Evolutionary conservation across 257 asterid species (phyloP).

Genomic region (Nicotiana benthamiana): DNA sequence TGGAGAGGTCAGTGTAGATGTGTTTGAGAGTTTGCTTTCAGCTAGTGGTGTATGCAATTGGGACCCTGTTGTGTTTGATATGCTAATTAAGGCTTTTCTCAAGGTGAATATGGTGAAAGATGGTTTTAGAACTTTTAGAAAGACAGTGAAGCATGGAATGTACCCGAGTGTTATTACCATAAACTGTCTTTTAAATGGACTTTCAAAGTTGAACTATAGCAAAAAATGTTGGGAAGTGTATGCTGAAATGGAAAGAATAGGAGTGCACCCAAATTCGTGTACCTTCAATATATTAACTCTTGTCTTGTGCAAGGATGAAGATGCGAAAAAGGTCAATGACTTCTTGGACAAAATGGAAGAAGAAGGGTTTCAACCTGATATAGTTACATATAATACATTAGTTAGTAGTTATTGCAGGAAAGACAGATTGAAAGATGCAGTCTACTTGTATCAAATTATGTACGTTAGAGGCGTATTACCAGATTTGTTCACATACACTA

Average conservation of each 20-base stretch:
- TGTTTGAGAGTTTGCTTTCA: constrained; percentile 41
- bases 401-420: constrained; percentile 63
- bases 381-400: constrained; percentile 67
- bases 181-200: constrained; percentile 55
- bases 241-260: constrained; percentile 47
- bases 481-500: constrained; percentile 70
- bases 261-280: constrained; percentile 56
- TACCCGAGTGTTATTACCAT: constrained; percentile 49
- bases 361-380: constrained; percentile 71
- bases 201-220: constrained; percentile 43
- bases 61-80: constrained; percentile 84
- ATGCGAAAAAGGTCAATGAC: constrained; percentile 50
- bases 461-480: constrained; percentile 46
- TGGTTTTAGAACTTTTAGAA: constrained; percentile 41
- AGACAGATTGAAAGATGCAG: constrained; percentile 68
- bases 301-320: constrained; percentile 58
- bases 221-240: constrained; percentile 68
- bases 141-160: constrained; percentile 47
- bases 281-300: constrained; percentile 68
- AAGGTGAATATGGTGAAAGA: constrained; percentile 45
- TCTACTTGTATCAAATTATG: constrained; percentile 66
- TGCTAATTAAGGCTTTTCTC: constrained; percentile 81
- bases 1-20: constrained; percentile 16
- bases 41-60: constrained; percentile 54
- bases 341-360: constrained; percentile 79